These are phyloP conservation scores for Linnemannia elongata DNA, from an alignment of 192 early-diverging fungal genomes.

Conservation along the genomic window DNA sequence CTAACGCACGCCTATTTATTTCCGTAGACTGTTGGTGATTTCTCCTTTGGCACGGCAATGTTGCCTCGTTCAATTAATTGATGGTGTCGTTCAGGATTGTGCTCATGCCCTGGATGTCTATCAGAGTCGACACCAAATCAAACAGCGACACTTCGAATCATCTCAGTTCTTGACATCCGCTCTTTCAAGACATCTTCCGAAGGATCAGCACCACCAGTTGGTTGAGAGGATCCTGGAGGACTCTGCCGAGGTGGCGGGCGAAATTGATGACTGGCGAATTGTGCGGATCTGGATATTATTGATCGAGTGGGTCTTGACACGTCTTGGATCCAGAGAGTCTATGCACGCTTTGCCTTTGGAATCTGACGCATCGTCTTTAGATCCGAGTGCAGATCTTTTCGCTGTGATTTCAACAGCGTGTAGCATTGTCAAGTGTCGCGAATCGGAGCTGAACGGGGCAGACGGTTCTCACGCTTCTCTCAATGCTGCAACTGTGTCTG, in stretches of 20 bases:
- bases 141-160: background rate
- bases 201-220: background rate
- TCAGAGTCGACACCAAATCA: conserved; percentile 7
- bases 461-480: background rate
- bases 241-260: conserved; percentile 21
- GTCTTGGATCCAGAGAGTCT: background rate
- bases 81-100: conserved; percentile 17
- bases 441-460: background rate
- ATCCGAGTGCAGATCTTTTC: background rate
- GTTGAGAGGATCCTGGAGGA: conserved; percentile 14
- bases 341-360: background rate
- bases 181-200: background rate
- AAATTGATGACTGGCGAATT: conserved; percentile 45
- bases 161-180: background rate
- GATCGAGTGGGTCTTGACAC: conserved; percentile 4
- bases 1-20: background rate
- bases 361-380: background rate
- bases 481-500: background rate
- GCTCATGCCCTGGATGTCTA: conserved; percentile 6
- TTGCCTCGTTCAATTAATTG: conserved; percentile 5
- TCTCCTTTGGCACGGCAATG: conserved; percentile 19
- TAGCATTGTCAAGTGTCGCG: background rate
- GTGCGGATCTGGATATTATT: conserved; percentile 19
- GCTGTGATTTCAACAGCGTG: background rate
- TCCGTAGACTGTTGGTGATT: conserved; percentile 11